Base-by-base conservation (phyloP, 306 rosid species). In the Trifolium dubium region DNA sequence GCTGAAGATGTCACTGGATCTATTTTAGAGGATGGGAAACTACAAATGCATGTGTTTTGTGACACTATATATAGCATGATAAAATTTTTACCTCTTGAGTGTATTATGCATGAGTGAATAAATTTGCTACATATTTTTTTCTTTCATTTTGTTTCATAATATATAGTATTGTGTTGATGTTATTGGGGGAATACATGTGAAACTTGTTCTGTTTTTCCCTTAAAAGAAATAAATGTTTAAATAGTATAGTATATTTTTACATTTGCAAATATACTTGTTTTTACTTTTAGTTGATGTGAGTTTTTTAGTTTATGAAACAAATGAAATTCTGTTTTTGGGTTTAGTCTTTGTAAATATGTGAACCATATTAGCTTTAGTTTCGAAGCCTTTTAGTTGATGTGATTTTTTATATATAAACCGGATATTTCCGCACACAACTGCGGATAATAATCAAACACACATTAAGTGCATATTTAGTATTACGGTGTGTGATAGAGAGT, bases 1-100 rank as follows among this genome's bases (percentile, higher is more conserved):
- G 86, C 81, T 88, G 34, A 93, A 93, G 91, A 89, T 88, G 83
- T 74, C 91, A 8, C 85, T 91, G 15, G 78, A 88, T 83, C 93
- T 93, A 35, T 91, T 89, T 77, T 91, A 85, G 75, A 47, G 35
- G 66, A 55, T 44, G 78, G 66, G 63, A 8, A 29, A 56, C 61
- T 67, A 63, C 23, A 69, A 32, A 44, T 60, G 69, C 17, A 6
- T 67, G 63, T 73, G 17, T 73, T 50, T 74, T 69, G 41, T 49
- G 34, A 15, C 76, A 64, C 30, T 59, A 50, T 62, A 35, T 62
- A 32, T 67, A 61, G 75, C 43, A 43, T 62, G 49, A 68, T 61
- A 53, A 59, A 44, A 50, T 18, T 44, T 67, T 67, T 68, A 49
- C 34, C 72, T 31, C 13, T 2, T 67, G 32, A 60, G 68, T 77